Conservation (phyloP, 108 stramenopile genomes). For the Poteriospumella lacustris region DNA sequence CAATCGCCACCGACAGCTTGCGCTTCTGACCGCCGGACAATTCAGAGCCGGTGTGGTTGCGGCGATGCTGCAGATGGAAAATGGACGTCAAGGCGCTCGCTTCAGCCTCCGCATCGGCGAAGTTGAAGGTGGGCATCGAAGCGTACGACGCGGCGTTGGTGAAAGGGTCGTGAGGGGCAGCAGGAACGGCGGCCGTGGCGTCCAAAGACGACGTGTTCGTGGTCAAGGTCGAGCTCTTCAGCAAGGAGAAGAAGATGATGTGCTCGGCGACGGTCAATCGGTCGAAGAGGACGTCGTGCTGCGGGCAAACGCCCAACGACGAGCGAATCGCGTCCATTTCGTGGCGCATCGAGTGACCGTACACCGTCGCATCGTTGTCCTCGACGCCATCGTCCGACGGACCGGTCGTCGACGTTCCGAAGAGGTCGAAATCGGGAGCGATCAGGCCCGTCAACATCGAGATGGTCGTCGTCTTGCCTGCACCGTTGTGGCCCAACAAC, state of each 20-base stretch:
- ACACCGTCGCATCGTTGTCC: constrained; percentile 58
- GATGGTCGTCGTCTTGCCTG: constrained; percentile 67
- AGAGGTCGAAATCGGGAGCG: not conserved
- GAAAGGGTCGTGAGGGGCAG: too few relatives aligned
- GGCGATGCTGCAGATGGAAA: not conserved
- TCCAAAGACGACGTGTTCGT: constrained; percentile 38
- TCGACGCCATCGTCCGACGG: too few relatives aligned
- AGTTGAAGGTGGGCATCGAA: too few relatives aligned
- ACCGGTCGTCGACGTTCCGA: not conserved
- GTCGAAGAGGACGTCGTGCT: constrained; percentile 65
- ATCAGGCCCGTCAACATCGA: constrained; percentile 61
- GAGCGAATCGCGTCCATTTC: constrained; percentile 55
- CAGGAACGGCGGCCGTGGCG: constrained; percentile 56
- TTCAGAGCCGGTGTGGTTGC: not conserved
- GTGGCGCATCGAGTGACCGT: constrained; percentile 51
- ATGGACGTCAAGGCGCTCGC: not conserved
- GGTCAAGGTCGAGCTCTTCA: constrained; percentile 57
- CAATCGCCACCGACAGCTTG: constrained; percentile 22
- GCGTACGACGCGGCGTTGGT: too few relatives aligned
- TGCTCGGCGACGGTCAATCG: constrained; percentile 61
- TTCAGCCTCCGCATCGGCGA: not conserved
- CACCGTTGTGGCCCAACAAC: constrained; percentile 84
- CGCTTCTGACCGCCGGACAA: constrained; percentile 34
- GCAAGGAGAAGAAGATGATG: constrained; percentile 60
- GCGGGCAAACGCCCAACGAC: constrained; percentile 65